Evolutionary conservation across 768 basidiomycete genomes (phyloP).

Genomic region (Mycena leptocephala): DNA sequence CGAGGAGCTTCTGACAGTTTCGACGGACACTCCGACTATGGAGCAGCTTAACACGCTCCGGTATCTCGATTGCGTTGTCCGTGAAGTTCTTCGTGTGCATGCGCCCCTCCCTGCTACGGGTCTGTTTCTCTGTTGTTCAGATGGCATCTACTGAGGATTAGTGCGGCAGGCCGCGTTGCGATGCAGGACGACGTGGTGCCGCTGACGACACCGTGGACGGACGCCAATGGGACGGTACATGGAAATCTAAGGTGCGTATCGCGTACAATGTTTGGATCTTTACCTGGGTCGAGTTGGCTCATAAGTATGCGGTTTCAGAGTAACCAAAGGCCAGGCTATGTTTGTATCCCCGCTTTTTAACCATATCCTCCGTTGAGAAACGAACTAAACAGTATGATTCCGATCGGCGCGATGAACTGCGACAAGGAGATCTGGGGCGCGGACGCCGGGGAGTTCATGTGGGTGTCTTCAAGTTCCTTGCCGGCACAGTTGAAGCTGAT

Average conservation of each 20-base stretch:
- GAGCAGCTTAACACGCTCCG: constrained; percentile 77
- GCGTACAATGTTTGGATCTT: no score
- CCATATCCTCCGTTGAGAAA: not conserved
- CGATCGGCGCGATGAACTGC: constrained; percentile 51
- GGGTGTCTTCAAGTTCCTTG: not conserved
- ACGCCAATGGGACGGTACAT: constrained; percentile 44
- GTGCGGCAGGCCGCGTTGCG: constrained; percentile 42
- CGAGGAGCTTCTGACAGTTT: constrained; percentile 66
- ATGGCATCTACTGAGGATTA: not conserved
- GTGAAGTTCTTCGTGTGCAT: constrained; percentile 4
- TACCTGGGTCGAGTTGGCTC: not conserved
- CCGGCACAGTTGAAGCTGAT: not conserved
- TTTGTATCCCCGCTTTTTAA: not conserved
- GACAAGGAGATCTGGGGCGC: constrained; percentile 60
- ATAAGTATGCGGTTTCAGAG: not conserved
- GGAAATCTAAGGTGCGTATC: constrained; percentile 39
- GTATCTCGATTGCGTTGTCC: constrained; percentile 69
- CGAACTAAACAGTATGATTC: not conserved
- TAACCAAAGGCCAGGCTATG: constrained; percentile 15
- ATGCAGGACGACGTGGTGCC: constrained; percentile 53
- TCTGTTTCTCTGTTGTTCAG: not conserved
- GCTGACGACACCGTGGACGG: constrained; percentile 49
- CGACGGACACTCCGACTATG: constrained; percentile 75
- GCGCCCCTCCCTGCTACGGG: constrained; percentile 4
- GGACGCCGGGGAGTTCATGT: constrained; percentile 62